Evolutionary conservation across 2,329 filamentous ascomycete genomes (phyloP), one percentile per base, ranked within the genome.

Genomic region (Phialocephala sp.): DNA sequence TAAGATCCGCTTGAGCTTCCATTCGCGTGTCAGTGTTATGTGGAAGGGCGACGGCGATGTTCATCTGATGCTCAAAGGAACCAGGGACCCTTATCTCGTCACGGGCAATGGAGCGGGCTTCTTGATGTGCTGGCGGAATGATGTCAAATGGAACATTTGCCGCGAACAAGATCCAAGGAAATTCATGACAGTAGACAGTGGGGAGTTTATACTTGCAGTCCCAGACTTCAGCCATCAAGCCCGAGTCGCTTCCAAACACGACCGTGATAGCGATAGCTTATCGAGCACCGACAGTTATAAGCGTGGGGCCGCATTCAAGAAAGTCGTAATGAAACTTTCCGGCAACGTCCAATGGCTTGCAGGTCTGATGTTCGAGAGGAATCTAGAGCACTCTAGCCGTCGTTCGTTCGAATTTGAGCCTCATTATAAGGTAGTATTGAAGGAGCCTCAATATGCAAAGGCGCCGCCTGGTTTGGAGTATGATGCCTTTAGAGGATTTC

Each of bases 41-140:
- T 99, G 96, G 95, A 95, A 92, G 75, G 94, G 93, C 12, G 94
- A 97, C 76, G 96, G 96, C 5, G 94, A 98, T 79, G 92, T 99
- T 39, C 95, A 98, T 77, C 83, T 99, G 32, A 90, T 93, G 37
- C 84, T 99, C 39, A 99, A 99, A 80, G 93, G 91, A 75, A 88
- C 94, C 61, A 87, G 96, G 64, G 94, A 99, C 78, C 95, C 95
- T 1, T 99, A 99, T 76, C 87, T 91, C 66, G 89, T 99, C 54
- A 97, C 93, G 45, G 94, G 94, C 9, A 90, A 94, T 72, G 95
- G 95, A 45, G 94, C 94, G 39, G 95, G 95, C 4, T 97, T 99
- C 75, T 87, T 98, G 52, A 97, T 99, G 93, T 98, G 96, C 77
- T 99, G 94, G 94, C 90, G 95, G 60, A 96, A 93, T 73, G 91